Evolutionary conservation across 257 asterid genomes (phyloP), one percentile per base, ranked within the genome.

Genomic region (Petrea volubilis): DNA sequence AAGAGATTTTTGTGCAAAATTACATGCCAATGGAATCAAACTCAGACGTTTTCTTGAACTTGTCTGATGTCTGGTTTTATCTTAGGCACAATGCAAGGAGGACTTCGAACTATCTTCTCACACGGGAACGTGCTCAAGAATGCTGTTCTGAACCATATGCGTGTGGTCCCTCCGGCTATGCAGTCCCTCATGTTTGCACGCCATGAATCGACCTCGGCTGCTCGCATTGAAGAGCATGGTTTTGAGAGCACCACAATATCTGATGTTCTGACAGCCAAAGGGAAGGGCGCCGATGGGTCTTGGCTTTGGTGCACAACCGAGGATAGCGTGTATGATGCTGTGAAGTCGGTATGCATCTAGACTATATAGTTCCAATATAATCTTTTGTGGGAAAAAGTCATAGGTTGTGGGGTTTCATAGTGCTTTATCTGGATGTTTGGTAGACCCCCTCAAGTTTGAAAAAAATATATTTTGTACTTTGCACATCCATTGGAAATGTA

Each of bases 291-390:
- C 0, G 99, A 94, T 68, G 99, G 99, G 29, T 94, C 99, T 40
- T 94, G 99, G 99, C 97, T 94, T 20, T 94, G 98, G 98, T 94
- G 99, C 92, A 89, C 99, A 7, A 95, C 97, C 0, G 93, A 92
- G 34, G 98, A 95, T 75, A 60, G 83, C 18, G 99, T 95, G 34
- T 95, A 92, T 56, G 99, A 95, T 69, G 99, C 99, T 15, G 99
- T 95, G 76, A 86, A 95, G 63, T 95, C 99, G 77, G 99, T 95
- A 77, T 24, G 86, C 67, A 58, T 78, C 60, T 75, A 68, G 33
- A 13, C 69, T 17, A 14, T 8, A 33, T 29, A 46, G 31, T 53
- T 49, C 6, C 9, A 6, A 23, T 25, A 9, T 34, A 12, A 12
- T 5, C 9, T 38, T 38, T 38, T 38, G 38, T 33, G 7, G 38